phyloP scores from a whole-genome alignment of 1,139 yeast genomes.

The Entelexis paramagnoliae region DNA sequence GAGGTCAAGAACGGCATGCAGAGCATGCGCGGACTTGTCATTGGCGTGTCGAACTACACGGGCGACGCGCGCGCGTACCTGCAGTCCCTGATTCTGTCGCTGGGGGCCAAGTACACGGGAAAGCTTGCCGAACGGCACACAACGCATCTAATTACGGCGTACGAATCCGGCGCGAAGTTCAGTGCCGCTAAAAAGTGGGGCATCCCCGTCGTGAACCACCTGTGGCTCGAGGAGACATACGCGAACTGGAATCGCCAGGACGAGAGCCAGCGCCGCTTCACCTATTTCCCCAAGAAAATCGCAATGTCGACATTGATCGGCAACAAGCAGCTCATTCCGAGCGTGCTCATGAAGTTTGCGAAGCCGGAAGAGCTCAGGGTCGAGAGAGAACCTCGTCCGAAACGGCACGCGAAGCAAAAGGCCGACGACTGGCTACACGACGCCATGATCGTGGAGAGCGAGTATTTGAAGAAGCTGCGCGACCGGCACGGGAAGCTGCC shows the following conservation, averaged over 20 bases:
- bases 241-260: constrained; percentile 49
- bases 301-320: constrained; percentile 43
- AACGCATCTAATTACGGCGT: constrained; percentile 63
- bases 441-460: constrained; percentile 56
- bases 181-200: constrained; percentile 61
- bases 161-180: constrained; percentile 61
- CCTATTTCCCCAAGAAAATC: constrained; percentile 38
- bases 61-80: constrained; percentile 76
- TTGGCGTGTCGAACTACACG: constrained; percentile 68
- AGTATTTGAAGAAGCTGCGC: constrained; percentile 30
- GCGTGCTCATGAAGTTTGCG: constrained; percentile 38
- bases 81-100: constrained; percentile 48
- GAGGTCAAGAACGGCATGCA: constrained; percentile 45
- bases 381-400: constrained; percentile 20
- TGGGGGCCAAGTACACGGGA: constrained; percentile 73
- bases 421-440: constrained; percentile 60
- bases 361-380: constrained; percentile 25
- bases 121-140: constrained; percentile 50
- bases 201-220: constrained; percentile 55
- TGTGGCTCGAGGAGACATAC: constrained; percentile 84
- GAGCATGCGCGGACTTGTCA: constrained; percentile 43
- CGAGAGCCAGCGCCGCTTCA: constrained; percentile 38
- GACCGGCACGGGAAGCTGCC: constrained; percentile 13
- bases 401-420: constrained; percentile 50
- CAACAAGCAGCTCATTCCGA: constrained; percentile 38